Percentiles rank a stretch among this genome's conserved stretches.
Evolutionary conservation across 345 rosid species (phyloP).

Genomic region (Carallia brachiata): DNA sequence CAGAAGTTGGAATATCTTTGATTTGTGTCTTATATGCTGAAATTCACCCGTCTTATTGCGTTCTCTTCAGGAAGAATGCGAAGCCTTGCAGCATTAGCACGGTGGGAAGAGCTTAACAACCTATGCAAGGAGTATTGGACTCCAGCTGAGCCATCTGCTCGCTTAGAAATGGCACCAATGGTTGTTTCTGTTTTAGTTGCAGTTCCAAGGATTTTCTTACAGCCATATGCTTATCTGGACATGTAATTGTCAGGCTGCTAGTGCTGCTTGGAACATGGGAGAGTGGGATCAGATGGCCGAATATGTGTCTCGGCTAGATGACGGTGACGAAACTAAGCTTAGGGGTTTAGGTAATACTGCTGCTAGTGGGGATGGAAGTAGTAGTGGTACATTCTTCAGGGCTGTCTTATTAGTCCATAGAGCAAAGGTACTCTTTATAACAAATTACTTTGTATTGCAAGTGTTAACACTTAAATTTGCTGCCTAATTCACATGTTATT

Average conservation of each 20-base stretch:
- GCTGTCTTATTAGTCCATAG: conserved; percentile 84
- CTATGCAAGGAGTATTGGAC: conserved; percentile 98
- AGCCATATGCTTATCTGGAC: conserved; percentile 17
- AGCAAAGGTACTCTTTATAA: conserved; percentile 53
- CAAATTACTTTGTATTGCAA: neutral
- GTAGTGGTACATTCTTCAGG: conserved; percentile 93
- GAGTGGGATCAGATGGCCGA: conserved; percentile 99
- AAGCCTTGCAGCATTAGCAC: conserved; percentile 96
- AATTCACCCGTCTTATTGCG: conserved; percentile 24
- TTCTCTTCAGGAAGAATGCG: conserved; percentile 77
- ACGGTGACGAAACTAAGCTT: conserved; percentile 91
- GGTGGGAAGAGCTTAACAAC: conserved; percentile 96
- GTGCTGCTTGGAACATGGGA: conserved; percentile 99
- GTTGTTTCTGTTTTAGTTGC: conserved; percentile 42
- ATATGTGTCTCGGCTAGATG: conserved; percentile 88
- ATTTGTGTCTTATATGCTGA: neutral
- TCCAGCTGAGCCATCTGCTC: conserved; percentile 92
- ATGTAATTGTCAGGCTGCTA: conserved; percentile 63
- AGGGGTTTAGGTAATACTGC: conserved; percentile 81
- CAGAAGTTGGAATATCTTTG: neutral
- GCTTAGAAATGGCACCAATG: conserved; percentile 99
- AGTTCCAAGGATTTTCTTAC: conserved; percentile 11
- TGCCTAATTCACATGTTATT: conserved; percentile 9
- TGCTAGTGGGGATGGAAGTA: conserved; percentile 88
- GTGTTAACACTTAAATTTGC: neutral